Evolutionary conservation across 2,329 filamentous ascomycete genomes (phyloP).

Genomic region (Aspergillus thermomutatus): DNA sequence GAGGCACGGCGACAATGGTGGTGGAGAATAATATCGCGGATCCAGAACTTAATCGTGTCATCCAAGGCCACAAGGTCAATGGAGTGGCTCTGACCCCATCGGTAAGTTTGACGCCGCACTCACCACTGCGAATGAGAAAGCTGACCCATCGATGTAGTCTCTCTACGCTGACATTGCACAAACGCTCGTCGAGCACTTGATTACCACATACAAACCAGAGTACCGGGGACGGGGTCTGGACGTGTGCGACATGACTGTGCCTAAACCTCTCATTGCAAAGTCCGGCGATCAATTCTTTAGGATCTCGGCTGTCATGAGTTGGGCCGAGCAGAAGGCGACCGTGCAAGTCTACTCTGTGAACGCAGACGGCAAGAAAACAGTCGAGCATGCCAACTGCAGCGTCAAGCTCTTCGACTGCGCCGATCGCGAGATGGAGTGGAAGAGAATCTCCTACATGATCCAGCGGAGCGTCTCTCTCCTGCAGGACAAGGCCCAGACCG

Average conservation of each 20-base stretch:
- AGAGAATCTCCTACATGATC: conserved; percentile 60
- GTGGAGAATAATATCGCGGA: conserved; percentile 35
- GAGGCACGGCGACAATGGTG: conserved; percentile 25
- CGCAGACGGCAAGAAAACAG: conserved; percentile 34
- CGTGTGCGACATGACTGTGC: conserved; percentile 33
- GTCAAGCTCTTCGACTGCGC: conserved; percentile 33
- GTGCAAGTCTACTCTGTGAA: conserved; percentile 37
- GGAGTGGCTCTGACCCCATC: conserved; percentile 34
- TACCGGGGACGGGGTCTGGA: conserved; percentile 30
- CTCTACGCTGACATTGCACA: conserved; percentile 38
- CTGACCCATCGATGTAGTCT: conserved; percentile 19
- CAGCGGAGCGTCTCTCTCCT: conserved; percentile 59
- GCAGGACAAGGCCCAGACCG: conserved; percentile 59
- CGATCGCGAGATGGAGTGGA: conserved; percentile 23
- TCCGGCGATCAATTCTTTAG: conserved; percentile 38
- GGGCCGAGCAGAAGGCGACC: conserved; percentile 28
- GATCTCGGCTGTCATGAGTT: conserved; percentile 34
- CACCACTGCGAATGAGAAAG: neutral
- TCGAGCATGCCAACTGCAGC: conserved; percentile 35
- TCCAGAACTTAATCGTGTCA: conserved; percentile 31
- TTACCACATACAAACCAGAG: conserved; percentile 33
- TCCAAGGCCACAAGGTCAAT: conserved; percentile 38
- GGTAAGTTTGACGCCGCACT: conserved; percentile 16
- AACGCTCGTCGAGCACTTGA: conserved; percentile 32
- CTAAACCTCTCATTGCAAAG: conserved; percentile 56